A percentile compares a stretch with the other conserved stretches of the same genome.
phyloP scores from a whole-genome alignment of 2,329 filamentous ascomycete species.

The Simplicillium sp. region DNA sequence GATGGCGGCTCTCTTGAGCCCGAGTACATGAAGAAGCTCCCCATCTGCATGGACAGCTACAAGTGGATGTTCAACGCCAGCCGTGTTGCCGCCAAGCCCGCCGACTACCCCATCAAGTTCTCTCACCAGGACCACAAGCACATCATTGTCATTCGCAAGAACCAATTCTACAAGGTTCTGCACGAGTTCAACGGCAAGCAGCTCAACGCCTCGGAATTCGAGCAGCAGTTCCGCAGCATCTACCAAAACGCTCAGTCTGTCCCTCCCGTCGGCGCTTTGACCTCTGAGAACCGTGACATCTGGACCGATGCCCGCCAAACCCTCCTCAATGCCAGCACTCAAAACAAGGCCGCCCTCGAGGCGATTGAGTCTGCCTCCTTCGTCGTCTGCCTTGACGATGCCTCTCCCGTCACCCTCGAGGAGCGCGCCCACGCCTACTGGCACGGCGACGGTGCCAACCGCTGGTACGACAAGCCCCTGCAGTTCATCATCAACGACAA shows the following conservation, averaged over 20 bases:
- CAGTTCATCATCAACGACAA: constrained; percentile 99
- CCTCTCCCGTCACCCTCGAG: constrained; percentile 82
- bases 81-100: constrained; percentile 72
- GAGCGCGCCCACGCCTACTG: constrained; percentile 95
- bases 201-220: constrained; percentile 81
- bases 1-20: constrained; percentile 78
- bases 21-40: constrained; percentile 97
- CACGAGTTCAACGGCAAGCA: constrained; percentile 76
- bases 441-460: constrained; percentile 93
- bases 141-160: constrained; percentile 85
- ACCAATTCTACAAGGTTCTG: constrained; percentile 90
- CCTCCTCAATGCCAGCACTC: constrained; percentile 65
- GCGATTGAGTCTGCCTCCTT: constrained; percentile 85
- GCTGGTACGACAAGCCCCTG: constrained; percentile 96
- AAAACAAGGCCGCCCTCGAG: constrained; percentile 70
- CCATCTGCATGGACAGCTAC: constrained; percentile 97
- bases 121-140: constrained; percentile 67
- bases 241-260: constrained; percentile 66
- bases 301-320: constrained; percentile 78
- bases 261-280: constrained; percentile 73
- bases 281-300: constrained; percentile 84
- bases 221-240: constrained; percentile 78
- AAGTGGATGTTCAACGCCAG: constrained; percentile 98
- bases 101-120: constrained; percentile 80
- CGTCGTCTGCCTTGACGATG: constrained; percentile 86